Evolutionary conservation across 2,329 filamentous ascomycete species (phyloP), one percentile per base, ranked within the genome.

Genomic region (Juglanconis juglandina): DNA sequence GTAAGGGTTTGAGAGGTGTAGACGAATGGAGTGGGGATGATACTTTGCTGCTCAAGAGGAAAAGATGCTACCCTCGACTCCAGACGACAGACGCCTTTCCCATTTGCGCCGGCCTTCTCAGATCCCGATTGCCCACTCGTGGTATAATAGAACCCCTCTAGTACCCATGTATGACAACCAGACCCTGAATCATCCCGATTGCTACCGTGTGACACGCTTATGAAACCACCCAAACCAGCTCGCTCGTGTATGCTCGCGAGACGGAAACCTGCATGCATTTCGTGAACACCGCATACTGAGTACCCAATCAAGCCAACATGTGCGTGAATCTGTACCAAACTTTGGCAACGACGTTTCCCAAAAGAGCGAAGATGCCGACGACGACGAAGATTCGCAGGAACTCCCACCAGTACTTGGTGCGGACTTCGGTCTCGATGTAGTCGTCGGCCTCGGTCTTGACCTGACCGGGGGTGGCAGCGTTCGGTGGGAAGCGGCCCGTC

Each of bases 401-500:
- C 66, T 87, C 85, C 71, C 78, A 83, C 54, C 78, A 78, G 56
- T 80, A 72, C 47, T 77, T 75, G 1, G 83, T 81, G 34, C 80
- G 79, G 30, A 87, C 82, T 66, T 83, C 76, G 1, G 85, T 87
- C 71, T 87, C 84, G 66, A 87, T 76, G 56, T 81, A 83, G 0
- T 67, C 69, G 14, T 66, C 63, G 4, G 66, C 67, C 3, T 67
- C 66, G 33, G 55, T 46, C 51, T 75, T 73, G 49, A 75, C 70
- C 53, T 74, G 72, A n/a, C 74, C 74, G 14, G 73, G 69, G 5
- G 68, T 64, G 30, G 68, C 78, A 6, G 85, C 78, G 64, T 89
- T 87, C 4, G 87, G 81, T 0, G 95, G 95, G 69, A 98, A 96
- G 24, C 88, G 84, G 3, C 90, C 92, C 2, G 88, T 93, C 14